Evolutionary conservation across 1,139 yeast genomes (phyloP).

Genomic region (Debaryomyces sp.): DNA sequence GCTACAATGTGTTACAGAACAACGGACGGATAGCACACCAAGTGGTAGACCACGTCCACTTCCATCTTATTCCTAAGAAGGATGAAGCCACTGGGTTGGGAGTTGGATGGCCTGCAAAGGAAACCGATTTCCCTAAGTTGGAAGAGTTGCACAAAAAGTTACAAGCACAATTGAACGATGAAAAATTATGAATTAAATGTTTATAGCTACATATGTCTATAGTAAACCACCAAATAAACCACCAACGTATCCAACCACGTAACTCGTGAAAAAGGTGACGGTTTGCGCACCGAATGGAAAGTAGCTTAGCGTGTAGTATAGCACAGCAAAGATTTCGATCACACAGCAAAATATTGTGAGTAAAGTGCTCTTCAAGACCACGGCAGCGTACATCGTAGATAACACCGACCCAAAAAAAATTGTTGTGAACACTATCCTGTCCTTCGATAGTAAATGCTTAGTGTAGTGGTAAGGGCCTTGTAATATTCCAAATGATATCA

Average conservation of each 20-base stretch:
- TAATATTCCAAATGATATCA: conserved; percentile 83
- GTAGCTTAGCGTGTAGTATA: conserved; percentile 87
- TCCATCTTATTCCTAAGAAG: conserved; percentile 91
- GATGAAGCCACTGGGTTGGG: conserved; percentile 69
- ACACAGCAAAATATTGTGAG: conserved; percentile 76
- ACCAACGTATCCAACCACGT: conserved; percentile 77
- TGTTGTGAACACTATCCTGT: conserved; percentile 75
- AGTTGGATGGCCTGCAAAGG: conserved; percentile 92
- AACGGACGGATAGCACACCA: conserved; percentile 95
- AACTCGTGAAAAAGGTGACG: conserved; percentile 76
- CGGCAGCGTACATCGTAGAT: conserved; percentile 61
- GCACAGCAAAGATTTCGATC: conserved; percentile 78
- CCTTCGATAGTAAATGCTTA: conserved; percentile 72
- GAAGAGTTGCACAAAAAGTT: conserved; percentile 67
- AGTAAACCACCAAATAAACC: conserved; percentile 53
- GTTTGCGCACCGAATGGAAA: conserved; percentile 96
- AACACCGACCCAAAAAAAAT: conserved; percentile 78
- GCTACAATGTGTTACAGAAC: conserved; percentile 89
- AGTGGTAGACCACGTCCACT: conserved; percentile 92
- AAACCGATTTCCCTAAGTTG: conserved; percentile 70
- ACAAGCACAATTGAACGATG: conserved; percentile 45
- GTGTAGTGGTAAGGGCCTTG: conserved; percentile 89
- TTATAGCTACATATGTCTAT: conserved; percentile 13
- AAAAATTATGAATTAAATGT: conserved; percentile 23
- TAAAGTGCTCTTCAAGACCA: conserved; percentile 65